Conservation (phyloP, 2,329 filamentous ascomycete genomes). For the Thelonectria olida region DNA sequence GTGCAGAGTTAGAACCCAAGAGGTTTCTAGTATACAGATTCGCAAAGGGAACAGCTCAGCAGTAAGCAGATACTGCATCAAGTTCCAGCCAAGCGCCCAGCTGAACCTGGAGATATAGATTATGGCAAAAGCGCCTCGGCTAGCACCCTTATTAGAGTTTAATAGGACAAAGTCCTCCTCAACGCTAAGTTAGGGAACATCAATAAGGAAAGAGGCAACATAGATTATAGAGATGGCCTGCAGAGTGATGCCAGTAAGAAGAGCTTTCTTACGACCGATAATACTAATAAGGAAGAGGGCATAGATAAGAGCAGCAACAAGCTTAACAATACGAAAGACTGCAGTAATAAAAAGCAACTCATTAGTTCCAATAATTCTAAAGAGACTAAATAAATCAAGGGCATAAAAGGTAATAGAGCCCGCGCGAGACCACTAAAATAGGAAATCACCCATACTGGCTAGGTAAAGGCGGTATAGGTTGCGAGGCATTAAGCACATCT, state of each 20-base stretch:
- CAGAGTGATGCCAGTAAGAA: conserved; percentile 67
- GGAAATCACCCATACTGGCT: conserved; percentile 72
- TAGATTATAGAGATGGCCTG: conserved; percentile 71
- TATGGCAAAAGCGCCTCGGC: conserved; percentile 75
- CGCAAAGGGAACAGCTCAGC: conserved; percentile 81
- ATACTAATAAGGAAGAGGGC: conserved; percentile 83
- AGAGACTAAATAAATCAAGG: conserved; percentile 74
- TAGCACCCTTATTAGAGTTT: conserved; percentile 61
- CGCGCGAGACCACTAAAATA: conserved; percentile 79
- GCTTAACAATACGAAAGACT: conserved; percentile 80
- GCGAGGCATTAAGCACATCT: conserved; percentile 72
- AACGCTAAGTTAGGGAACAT: conserved; percentile 66
- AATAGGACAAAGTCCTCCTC: conserved; percentile 59
- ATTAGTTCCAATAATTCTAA: conserved; percentile 73
- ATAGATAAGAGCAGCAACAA: conserved; percentile 72
- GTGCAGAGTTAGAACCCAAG: conserved; percentile 79
- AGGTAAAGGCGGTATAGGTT: conserved; percentile 81
- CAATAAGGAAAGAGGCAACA: conserved; percentile 68
- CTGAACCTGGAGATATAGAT: conserved; percentile 76
- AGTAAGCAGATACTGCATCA: conserved; percentile 81
- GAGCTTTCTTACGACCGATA: conserved; percentile 76
- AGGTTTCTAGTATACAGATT: conserved; percentile 75
- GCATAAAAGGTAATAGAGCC: conserved; percentile 82
- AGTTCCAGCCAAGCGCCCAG: conserved; percentile 79
- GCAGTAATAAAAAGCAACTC: conserved; percentile 78